These are phyloP conservation scores for Steccherinum ochraceum DNA, from an alignment of 768 basidiomycete species.

Conservation along the genomic window DNA sequence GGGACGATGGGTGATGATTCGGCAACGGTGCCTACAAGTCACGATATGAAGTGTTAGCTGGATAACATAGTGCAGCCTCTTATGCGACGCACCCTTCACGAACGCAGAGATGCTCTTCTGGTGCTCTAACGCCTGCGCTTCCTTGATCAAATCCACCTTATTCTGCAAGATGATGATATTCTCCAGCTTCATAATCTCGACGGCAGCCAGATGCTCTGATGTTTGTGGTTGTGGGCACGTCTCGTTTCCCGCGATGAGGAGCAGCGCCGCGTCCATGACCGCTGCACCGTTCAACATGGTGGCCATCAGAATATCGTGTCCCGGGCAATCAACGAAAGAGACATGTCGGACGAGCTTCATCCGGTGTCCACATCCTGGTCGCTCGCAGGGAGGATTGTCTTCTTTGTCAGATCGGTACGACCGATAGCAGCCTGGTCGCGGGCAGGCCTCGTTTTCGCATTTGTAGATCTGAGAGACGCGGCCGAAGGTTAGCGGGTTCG, in stretches of 20 bases:
- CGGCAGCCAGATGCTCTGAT: slow-evolving; percentile 95
- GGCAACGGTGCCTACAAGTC: slow-evolving; percentile 78
- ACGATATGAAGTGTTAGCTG: not conserved
- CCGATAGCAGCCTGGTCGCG: slow-evolving; percentile 89
- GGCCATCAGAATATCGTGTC: slow-evolving; percentile 99
- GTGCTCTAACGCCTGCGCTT: slow-evolving; percentile 90
- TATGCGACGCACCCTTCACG: slow-evolving; percentile 66
- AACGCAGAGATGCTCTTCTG: slow-evolving; percentile 94
- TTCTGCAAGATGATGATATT: slow-evolving; percentile 98
- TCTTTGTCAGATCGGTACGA: slow-evolving; percentile 95
- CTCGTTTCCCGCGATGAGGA: slow-evolving; percentile 97
- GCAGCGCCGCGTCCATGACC: slow-evolving; percentile 97
- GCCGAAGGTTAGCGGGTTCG: not conserved
- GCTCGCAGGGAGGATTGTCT: slow-evolving; percentile 87
- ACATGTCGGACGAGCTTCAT: slow-evolving; percentile 96
- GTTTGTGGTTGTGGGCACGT: slow-evolving; percentile 99
- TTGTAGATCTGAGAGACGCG: slow-evolving; percentile 76
- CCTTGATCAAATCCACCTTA: slow-evolving; percentile 98
- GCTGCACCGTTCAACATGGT: slow-evolving; percentile 99
- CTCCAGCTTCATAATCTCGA: slow-evolving; percentile 98
- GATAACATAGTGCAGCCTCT: not conserved
- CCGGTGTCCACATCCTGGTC: slow-evolving; percentile 81
- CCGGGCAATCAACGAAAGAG: slow-evolving; percentile 96
- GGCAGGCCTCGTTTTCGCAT: slow-evolving; percentile 91
- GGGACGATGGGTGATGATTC: slow-evolving; percentile 97